These are phyloP conservation scores for Eragrostis tef DNA, from an alignment of 202 grass and related monocot species.

Conservation along the genomic window DNA sequence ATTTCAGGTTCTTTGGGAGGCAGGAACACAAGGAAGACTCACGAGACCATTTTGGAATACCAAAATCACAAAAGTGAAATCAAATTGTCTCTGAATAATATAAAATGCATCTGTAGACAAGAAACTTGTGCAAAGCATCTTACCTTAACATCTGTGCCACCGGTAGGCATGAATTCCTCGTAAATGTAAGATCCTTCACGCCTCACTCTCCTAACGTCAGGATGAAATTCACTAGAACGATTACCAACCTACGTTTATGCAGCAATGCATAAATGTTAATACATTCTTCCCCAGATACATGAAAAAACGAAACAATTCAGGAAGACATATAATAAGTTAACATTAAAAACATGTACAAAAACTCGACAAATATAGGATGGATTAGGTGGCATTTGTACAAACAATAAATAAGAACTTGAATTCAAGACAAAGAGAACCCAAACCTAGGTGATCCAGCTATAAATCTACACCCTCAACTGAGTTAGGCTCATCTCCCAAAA, in stretches of 20 bases:
- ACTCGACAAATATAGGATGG: not conserved
- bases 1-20: slow-evolving; percentile 27
- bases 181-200: slow-evolving; percentile 99
- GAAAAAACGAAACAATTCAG: slow-evolving; percentile 24
- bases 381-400: not conserved
- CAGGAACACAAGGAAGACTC: slow-evolving; percentile 3
- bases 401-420: not conserved
- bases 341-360: slow-evolving; percentile 1
- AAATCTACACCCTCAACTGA: not conserved
- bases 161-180: slow-evolving; percentile 99
- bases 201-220: slow-evolving; percentile 87
- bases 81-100: not conserved
- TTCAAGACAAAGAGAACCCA: not conserved
- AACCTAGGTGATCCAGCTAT: not conserved
- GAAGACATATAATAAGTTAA: slow-evolving; percentile 28
- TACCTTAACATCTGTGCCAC: slow-evolving; percentile 99
- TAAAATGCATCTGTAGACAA: slow-evolving; percentile 4
- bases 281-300: slow-evolving; percentile 23
- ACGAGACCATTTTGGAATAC: slow-evolving; percentile 15
- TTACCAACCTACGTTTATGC: slow-evolving; percentile 86
- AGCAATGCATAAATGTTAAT: slow-evolving; percentile 39
- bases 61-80: slow-evolving; percentile 28
- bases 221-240: slow-evolving; percentile 99
- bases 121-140: slow-evolving; percentile 37
- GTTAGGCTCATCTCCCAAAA: not conserved